phyloP scores from a whole-genome alignment of 108 stramenopile genomes.

The Aurantiochytrium sp. region DNA sequence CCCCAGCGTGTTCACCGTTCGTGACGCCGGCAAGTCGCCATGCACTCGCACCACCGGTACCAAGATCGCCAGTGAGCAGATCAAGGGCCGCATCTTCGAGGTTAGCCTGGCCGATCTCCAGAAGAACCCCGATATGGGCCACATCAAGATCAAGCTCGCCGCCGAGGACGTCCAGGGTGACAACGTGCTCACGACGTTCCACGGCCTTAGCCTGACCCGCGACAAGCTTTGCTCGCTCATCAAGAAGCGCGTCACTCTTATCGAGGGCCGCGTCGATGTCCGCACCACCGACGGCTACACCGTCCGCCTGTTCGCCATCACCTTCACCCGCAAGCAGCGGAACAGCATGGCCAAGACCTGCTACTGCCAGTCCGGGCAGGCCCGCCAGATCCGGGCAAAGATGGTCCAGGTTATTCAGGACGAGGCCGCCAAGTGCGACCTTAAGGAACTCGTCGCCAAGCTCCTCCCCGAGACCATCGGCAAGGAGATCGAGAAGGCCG shows the following conservation, averaged over 20 bases:
- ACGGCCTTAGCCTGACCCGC: constrained; percentile 99
- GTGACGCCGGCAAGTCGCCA: constrained; percentile 94
- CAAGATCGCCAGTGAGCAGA: constrained; percentile 92
- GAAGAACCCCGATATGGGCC: constrained; percentile 84
- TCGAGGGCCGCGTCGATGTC: constrained; percentile 96
- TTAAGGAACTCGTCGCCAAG: constrained; percentile 92
- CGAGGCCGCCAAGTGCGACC: constrained; percentile 91
- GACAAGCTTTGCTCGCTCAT: constrained; percentile 98
- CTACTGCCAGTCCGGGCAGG: constrained; percentile 93
- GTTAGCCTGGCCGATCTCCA: constrained; percentile 92
- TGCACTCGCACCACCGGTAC: constrained; percentile 94
- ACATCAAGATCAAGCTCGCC: constrained; percentile 94
- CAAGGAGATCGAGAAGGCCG: constrained; percentile 76
- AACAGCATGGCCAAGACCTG: constrained; percentile 93
- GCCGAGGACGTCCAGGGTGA: constrained; percentile 98
- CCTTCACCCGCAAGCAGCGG: constrained; percentile 91
- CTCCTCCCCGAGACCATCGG: constrained; percentile 88
- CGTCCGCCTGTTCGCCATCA: constrained; percentile 95
- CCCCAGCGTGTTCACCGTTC: constrained; percentile 85
- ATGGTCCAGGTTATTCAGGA: constrained; percentile 91
- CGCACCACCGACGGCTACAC: constrained; percentile 96
- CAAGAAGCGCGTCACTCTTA: constrained; percentile 97
- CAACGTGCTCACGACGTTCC: constrained; percentile 96
- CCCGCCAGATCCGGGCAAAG: constrained; percentile 88
- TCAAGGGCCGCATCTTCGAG: constrained; percentile 97